A percentile compares a stretch with the other conserved stretches of the same genome.
Evolutionary conservation across 495 filamentous ascomycete species (phyloP).

Genomic region (Annulohypoxylon stygium): DNA sequence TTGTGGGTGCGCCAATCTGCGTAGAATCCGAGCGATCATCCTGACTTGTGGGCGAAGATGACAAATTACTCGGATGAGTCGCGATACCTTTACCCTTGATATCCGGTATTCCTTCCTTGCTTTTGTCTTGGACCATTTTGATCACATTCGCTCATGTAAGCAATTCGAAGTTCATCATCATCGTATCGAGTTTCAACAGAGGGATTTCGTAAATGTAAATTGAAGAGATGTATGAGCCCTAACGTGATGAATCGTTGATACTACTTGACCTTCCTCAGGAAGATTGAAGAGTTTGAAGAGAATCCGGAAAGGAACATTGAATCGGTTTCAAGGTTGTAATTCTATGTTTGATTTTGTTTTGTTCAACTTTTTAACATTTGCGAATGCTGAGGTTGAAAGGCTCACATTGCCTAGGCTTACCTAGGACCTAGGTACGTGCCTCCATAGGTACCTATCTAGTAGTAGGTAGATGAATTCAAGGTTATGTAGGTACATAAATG

Average conservation of each 20-base stretch:
- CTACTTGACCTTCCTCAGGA: too few relatives aligned
- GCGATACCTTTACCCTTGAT: constrained; percentile 38
- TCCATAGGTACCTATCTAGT: background rate
- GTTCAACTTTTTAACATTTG: too few relatives aligned
- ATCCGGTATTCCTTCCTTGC: constrained; percentile 7
- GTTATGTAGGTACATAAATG: background rate
- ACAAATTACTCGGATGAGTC: constrained; percentile 2
- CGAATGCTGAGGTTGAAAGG: too few relatives aligned
- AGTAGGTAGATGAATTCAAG: background rate
- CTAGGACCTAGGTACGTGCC: too few relatives aligned
- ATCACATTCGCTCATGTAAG: constrained; percentile 2
- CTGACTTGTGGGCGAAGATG: constrained; percentile 7
- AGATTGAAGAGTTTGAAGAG: too few relatives aligned
- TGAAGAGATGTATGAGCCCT: background rate
- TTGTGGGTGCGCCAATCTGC: background rate
- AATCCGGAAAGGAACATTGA: too few relatives aligned
- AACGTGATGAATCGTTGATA: background rate
- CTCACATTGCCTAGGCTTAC: too few relatives aligned
- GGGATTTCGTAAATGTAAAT: background rate
- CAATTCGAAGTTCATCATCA: background rate
- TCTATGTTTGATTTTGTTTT: too few relatives aligned
- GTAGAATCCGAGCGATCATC: constrained; percentile 2
- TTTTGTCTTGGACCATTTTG: constrained; percentile 25
- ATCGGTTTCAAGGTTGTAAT: too few relatives aligned
- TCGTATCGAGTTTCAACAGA: constrained; percentile 1